phyloP scores from a whole-genome alignment of 2,329 filamentous ascomycete species.

The Colletotrichum tropicale region DNA sequence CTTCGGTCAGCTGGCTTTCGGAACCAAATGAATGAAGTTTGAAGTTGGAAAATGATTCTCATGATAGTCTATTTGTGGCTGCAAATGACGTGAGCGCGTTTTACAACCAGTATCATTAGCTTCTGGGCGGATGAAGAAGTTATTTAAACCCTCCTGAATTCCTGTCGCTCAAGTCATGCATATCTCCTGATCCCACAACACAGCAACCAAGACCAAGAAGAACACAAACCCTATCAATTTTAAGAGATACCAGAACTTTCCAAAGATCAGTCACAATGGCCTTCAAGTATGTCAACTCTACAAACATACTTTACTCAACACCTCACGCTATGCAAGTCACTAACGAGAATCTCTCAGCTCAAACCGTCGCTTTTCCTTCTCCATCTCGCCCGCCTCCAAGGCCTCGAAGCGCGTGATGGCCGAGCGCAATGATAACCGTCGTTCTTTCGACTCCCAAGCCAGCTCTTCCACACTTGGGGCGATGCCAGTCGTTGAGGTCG shows the following conservation, averaged over 20 bases:
- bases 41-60: background rate
- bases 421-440: background rate
- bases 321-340: background rate
- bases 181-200: background rate
- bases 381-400: constrained; percentile 8
- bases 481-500: constrained; percentile 9
- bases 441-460: constrained; percentile 9
- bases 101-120: background rate
- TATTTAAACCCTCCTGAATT: background rate
- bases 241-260: background rate
- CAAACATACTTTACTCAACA: too few species aligned
- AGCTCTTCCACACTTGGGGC: constrained; percentile 6
- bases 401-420: constrained; percentile 1
- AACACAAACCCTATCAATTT: background rate
- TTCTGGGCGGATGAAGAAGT: background rate
- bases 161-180: background rate
- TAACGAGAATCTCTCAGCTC: background rate
- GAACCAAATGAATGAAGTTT: background rate
- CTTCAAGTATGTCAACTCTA: background rate
- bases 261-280: background rate
- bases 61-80: background rate
- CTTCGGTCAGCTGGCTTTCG: background rate
- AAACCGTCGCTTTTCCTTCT: constrained; percentile 5
- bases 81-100: background rate
- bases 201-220: background rate